These are phyloP conservation scores for Dictyostelium brefeldianum DNA, from an alignment of 78 protist genomes.

Conservation along the genomic window DNA sequence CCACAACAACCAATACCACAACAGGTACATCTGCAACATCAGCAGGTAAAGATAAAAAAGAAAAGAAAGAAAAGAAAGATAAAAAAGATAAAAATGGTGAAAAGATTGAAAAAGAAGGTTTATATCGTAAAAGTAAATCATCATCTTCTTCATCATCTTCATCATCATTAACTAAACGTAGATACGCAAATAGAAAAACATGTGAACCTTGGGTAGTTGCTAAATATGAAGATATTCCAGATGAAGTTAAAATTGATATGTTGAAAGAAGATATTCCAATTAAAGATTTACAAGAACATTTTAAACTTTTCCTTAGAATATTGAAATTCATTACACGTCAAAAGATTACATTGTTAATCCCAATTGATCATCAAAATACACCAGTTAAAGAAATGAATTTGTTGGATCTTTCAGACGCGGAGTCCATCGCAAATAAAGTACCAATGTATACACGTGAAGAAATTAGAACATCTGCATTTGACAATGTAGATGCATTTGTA, in stretches of 20 bases:
- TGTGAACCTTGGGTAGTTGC: constrained; percentile 17
- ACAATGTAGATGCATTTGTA: neutral
- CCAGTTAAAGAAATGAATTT: constrained; percentile 23
- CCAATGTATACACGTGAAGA: constrained; percentile 30
- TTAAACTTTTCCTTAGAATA: constrained; percentile 39
- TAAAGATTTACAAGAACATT: constrained; percentile 23
- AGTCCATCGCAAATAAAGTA: neutral
- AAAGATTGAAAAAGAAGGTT: constrained; percentile 8
- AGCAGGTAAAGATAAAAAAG: neutral
- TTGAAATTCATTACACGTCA: constrained; percentile 69
- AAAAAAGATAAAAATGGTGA: neutral
- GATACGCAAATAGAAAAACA: constrained; percentile 75
- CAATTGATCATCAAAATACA: neutral
- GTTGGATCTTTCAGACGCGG: neutral
- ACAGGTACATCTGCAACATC: neutral
- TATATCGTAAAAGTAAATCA: constrained; percentile 25
- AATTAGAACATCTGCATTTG: constrained; percentile 37
- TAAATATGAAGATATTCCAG: constrained; percentile 43
- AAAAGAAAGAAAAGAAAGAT: constrained; percentile 40
- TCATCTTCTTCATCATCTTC: neutral
- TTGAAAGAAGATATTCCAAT: constrained; percentile 37
- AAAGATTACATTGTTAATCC: constrained; percentile 18
- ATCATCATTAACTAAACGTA: constrained; percentile 3
- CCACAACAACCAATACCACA: neutral
- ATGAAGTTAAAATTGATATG: constrained; percentile 24